These are phyloP conservation scores for Hypsizygus marmoreus DNA, from an alignment of 768 basidiomycete species.

Conservation along the genomic window DNA sequence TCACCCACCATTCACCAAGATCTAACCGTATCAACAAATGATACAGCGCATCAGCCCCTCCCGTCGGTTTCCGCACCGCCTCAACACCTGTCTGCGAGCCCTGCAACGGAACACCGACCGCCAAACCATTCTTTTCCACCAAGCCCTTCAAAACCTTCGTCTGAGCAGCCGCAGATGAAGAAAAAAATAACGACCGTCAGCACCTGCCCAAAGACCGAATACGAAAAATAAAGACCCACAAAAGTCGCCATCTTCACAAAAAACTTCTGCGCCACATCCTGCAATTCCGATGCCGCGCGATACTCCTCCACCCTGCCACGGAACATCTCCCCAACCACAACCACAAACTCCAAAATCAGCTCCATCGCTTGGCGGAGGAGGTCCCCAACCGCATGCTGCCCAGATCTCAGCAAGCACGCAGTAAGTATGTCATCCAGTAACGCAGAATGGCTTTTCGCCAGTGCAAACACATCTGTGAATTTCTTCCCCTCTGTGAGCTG, in stretches of 20 bases:
- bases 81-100: slow-evolving; percentile 28
- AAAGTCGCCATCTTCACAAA: slow-evolving; percentile 54
- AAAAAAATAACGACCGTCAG: no score
- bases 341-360: slow-evolving; percentile 64
- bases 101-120: slow-evolving; percentile 23
- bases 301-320: slow-evolving; percentile 61
- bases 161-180: slow-evolving; percentile 40
- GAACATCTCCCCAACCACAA: slow-evolving; percentile 63
- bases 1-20: slow-evolving; percentile 60
- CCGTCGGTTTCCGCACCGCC: slow-evolving; percentile 35
- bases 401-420: slow-evolving; percentile 71
- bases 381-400: slow-evolving; percentile 67
- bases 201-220: background rate
- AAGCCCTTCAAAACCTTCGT: slow-evolving; percentile 54
- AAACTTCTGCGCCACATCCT: slow-evolving; percentile 56
- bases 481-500: slow-evolving; percentile 19
- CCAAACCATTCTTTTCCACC: slow-evolving; percentile 50
- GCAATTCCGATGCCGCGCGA: slow-evolving; percentile 57
- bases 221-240: slow-evolving; percentile 40
- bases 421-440: slow-evolving; percentile 76
- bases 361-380: slow-evolving; percentile 64
- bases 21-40: slow-evolving; percentile 57
- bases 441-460: slow-evolving; percentile 65
- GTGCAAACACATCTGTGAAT: slow-evolving; percentile 75
- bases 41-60: slow-evolving; percentile 55